Percentiles rank a stretch among this genome's conserved stretches.
phyloP scores from a whole-genome alignment of 2,329 filamentous ascomycete species.

The Claviceps humidiphila region DNA sequence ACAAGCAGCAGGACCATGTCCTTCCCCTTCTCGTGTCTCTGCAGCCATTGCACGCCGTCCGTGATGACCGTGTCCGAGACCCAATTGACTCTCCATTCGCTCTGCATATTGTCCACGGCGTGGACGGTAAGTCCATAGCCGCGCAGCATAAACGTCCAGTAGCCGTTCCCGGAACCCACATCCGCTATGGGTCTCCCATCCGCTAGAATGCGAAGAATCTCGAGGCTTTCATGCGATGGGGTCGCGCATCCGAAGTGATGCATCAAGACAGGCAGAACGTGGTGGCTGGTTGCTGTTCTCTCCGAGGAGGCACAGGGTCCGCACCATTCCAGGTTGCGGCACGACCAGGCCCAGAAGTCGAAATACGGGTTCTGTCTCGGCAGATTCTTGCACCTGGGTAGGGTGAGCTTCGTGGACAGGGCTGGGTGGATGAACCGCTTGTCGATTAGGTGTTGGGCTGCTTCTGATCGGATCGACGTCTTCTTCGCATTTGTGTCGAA shows the following conservation, averaged over 20 bases:
- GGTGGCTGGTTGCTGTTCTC: conserved; percentile 45
- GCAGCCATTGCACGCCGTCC: conserved; percentile 48
- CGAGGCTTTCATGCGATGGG: conserved; percentile 52
- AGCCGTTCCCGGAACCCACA: conserved; percentile 59
- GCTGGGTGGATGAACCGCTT: conserved; percentile 38
- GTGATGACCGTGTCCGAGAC: conserved; percentile 49
- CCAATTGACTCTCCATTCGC: conserved; percentile 57
- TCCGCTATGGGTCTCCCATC: conserved; percentile 45
- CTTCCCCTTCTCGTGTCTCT: conserved; percentile 31
- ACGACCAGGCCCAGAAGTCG: conserved; percentile 54
- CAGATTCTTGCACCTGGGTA: conserved; percentile 33
- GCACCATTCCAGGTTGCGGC: conserved; percentile 50
- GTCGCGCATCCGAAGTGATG: conserved; percentile 67
- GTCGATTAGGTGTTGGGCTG: conserved; percentile 41
- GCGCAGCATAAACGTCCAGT: conserved; percentile 62
- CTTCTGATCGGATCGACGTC: conserved; percentile 42
- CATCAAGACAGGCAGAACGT: conserved; percentile 59
- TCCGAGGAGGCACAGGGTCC: conserved; percentile 42
- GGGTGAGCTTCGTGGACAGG: conserved; percentile 23
- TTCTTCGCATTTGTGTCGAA: conserved; percentile 52
- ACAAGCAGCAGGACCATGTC: conserved; percentile 54
- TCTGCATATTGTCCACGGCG: conserved; percentile 55
- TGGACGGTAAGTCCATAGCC: conserved; percentile 39
- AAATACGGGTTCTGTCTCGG: conserved; percentile 49
- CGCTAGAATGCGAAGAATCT: conserved; percentile 43